Percentiles rank a stretch among this genome's conserved stretches.
Evolutionary conservation across 2,329 filamentous ascomycete genomes (phyloP).

Genomic region (Ciborinia camelliae): DNA sequence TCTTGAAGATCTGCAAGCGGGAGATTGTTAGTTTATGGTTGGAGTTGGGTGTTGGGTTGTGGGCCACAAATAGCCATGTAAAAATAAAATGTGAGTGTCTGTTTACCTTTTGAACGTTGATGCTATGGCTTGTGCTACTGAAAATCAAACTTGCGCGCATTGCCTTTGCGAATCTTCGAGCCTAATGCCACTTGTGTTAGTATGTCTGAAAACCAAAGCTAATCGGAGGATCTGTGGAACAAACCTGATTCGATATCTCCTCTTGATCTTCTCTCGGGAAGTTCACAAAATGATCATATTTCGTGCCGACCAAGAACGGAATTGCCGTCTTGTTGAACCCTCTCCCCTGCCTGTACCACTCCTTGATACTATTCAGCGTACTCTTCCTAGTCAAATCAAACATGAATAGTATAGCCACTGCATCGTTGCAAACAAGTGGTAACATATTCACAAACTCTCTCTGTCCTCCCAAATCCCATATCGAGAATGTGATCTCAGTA

Average conservation of each 20-base stretch:
- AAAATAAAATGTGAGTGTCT: constrained; percentile 20
- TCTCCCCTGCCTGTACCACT: constrained; percentile 96
- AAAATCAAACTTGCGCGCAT: constrained; percentile 98
- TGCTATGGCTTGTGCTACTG: constrained; percentile 97
- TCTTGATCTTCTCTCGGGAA: constrained; percentile 97
- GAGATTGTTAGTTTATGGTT: constrained; percentile 15
- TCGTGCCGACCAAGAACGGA: constrained; percentile 92
- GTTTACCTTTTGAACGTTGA: constrained; percentile 95
- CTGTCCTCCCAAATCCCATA: constrained; percentile 97
- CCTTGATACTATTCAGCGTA: constrained; percentile 98
- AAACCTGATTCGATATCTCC: constrained; percentile 93
- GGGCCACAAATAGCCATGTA: neutral
- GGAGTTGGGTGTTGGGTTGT: neutral
- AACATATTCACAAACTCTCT: constrained; percentile 99
- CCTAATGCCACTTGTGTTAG: constrained; percentile 50
- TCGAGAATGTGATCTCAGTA: constrained; percentile 98
- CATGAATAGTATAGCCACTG: constrained; percentile 98
- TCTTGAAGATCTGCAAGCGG: constrained; percentile 88
- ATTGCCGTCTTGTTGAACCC: constrained; percentile 99
- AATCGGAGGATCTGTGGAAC: constrained; percentile 20
- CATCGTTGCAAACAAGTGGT: constrained; percentile 97
- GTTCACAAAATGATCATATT: constrained; percentile 99
- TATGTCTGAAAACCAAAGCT: neutral
- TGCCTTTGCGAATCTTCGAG: constrained; percentile 91
- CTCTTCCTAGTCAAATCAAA: constrained; percentile 98